A percentile compares a stretch with the other conserved stretches of the same genome.
These are phyloP conservation scores for Pestalotiopsis sp. DNA, from an alignment of 2,329 filamentous ascomycete species.

Conservation along the genomic window DNA sequence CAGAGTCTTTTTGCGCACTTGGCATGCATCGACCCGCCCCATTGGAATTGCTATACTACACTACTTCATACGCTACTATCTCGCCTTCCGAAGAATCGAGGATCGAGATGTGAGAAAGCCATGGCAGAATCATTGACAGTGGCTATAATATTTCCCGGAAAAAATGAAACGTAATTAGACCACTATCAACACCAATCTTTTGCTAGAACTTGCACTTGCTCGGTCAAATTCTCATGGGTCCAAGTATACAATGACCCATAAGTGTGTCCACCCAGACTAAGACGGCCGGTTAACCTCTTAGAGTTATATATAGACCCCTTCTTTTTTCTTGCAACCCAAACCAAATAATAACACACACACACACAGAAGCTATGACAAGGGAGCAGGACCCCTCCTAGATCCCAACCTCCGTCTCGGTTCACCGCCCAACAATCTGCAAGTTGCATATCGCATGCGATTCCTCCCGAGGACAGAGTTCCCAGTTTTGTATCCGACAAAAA, in stretches of 20 bases:
- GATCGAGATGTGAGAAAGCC: background rate
- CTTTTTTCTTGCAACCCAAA: background rate
- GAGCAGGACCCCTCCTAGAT: background rate
- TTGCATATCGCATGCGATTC: background rate
- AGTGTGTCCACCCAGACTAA: background rate
- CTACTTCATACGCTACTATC: background rate
- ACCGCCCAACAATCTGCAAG: background rate
- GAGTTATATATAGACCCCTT: slow-evolving; percentile 10
- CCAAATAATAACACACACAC: background rate
- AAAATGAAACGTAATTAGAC: background rate
- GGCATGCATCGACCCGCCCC: background rate
- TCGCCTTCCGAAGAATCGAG: background rate
- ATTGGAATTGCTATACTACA: background rate
- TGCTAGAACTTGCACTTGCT: background rate
- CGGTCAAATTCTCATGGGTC: background rate
- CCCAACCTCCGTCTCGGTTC: slow-evolving; percentile 1
- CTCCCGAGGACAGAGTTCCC: background rate
- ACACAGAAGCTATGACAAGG: background rate
- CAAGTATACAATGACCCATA: slow-evolving; percentile 4
- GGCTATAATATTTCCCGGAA: background rate
- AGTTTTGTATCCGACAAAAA: background rate
- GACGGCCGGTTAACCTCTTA: background rate
- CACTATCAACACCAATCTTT: background rate
- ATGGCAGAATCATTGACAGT: background rate
- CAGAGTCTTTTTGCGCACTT: background rate